phyloP scores from a whole-genome alignment of 1,284 basidiomycete genomes.

The Marasmius sp. region DNA sequence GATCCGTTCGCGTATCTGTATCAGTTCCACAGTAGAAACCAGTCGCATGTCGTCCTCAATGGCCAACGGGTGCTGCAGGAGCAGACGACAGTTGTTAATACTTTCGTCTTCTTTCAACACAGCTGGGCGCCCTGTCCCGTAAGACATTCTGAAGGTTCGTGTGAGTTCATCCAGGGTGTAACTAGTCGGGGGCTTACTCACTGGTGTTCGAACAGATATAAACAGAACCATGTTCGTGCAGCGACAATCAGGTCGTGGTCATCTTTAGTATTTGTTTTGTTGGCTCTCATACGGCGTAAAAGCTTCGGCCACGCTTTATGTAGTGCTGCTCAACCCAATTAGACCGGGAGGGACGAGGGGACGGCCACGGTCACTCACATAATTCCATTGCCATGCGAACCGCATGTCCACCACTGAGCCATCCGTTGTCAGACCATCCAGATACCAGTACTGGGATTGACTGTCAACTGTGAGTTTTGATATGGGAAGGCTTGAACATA shows the following conservation, averaged over 20 bases:
- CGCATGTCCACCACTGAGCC: conserved; percentile 89
- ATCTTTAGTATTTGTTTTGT: conserved; percentile 60
- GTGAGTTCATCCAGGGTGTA: neutral
- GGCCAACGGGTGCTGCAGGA: conserved; percentile 85
- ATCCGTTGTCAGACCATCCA: conserved; percentile 90
- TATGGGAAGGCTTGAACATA: conserved; percentile 37
- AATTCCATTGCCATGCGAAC: conserved; percentile 92
- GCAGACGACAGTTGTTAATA: conserved; percentile 75
- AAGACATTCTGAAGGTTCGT: conserved; percentile 65
- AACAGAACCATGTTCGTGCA: conserved; percentile 85
- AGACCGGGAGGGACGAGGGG: neutral
- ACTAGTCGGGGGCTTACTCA: conserved; percentile 37
- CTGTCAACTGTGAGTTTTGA: neutral
- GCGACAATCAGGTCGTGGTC: conserved; percentile 80
- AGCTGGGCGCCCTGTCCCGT: conserved; percentile 89
- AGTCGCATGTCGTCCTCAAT: conserved; percentile 92
- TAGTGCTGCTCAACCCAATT: conserved; percentile 53
- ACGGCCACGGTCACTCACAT: conserved; percentile 44
- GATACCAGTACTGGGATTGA: conserved; percentile 69
- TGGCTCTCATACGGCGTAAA: conserved; percentile 68
- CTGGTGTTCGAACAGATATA: conserved; percentile 93
- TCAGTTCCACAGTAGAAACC: conserved; percentile 88
- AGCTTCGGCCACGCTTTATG: conserved; percentile 88
- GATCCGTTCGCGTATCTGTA: conserved; percentile 76
- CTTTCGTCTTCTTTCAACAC: conserved; percentile 91